Conservation (phyloP, 345 rosid genomes). For the Acer saccharum region DNA sequence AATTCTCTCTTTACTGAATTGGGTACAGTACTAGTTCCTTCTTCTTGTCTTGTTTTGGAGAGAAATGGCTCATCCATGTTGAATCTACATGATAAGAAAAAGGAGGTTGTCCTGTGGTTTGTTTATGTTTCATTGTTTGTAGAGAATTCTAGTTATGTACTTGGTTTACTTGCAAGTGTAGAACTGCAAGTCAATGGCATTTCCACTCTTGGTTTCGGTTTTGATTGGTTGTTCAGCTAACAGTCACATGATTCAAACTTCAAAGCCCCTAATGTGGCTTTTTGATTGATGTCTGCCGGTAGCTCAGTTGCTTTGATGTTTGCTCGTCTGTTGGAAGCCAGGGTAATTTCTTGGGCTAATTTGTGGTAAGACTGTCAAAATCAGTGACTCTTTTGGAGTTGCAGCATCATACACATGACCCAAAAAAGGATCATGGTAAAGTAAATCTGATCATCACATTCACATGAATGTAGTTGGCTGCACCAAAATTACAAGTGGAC, state of each 20-base stretch:
- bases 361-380: background rate
- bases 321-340: background rate
- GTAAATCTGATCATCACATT: too few relatives aligned
- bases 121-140: background rate
- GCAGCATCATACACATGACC: background rate
- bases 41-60: conserved; percentile 23
- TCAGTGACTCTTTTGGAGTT: background rate
- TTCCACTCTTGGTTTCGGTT: background rate
- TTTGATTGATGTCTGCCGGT: background rate
- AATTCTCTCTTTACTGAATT: conserved; percentile 24
- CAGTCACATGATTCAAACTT: conserved; percentile 1
- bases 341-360: background rate
- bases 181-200: conserved; percentile 13
- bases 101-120: background rate
- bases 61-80: conserved; percentile 45
- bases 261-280: background rate
- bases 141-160: background rate
- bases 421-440: too few relatives aligned
- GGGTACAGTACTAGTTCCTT: conserved; percentile 20
- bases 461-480: too few relatives aligned
- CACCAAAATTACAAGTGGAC: too few relatives aligned
- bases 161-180: background rate
- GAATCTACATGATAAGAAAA: conserved; percentile 9
- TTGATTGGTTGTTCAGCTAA: background rate
- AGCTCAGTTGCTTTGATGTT: background rate